Percentiles rank a stretch among this genome's conserved stretches.
Evolutionary conservation across 2,329 filamentous ascomycete genomes (phyloP).

Genomic region (Apiospora aurea): DNA sequence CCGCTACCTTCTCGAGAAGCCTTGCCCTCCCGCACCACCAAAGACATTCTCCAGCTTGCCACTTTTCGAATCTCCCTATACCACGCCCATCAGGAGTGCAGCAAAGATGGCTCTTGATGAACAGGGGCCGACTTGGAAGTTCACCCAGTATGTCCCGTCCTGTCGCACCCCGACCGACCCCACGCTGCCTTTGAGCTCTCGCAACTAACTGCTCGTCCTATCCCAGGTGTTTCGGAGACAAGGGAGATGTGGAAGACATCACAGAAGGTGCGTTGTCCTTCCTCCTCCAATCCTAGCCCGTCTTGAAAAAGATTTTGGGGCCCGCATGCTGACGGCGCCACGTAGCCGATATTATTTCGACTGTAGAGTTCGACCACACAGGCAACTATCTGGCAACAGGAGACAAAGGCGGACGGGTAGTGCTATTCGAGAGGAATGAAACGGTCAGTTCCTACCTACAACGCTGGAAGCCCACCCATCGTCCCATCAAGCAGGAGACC

Average conservation of each 20-base stretch:
- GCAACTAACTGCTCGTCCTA: slow-evolving; percentile 4
- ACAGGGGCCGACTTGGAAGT: slow-evolving; percentile 24
- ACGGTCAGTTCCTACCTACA: slow-evolving; percentile 67
- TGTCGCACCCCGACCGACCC: not conserved
- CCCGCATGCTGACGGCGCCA: slow-evolving; percentile 35
- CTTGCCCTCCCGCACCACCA: slow-evolving; percentile 19
- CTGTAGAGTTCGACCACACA: slow-evolving; percentile 89
- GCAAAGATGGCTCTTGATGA: slow-evolving; percentile 22
- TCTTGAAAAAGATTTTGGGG: slow-evolving; percentile 12
- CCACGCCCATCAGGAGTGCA: slow-evolving; percentile 7
- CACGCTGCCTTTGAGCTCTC: not conserved
- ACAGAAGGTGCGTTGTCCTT: slow-evolving; percentile 75
- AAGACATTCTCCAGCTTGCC: slow-evolving; percentile 12
- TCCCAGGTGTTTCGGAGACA: slow-evolving; percentile 95
- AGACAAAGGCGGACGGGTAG: slow-evolving; percentile 86
- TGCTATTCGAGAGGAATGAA: slow-evolving; percentile 92
- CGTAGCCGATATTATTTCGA: slow-evolving; percentile 87
- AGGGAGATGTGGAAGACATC: slow-evolving; percentile 98
- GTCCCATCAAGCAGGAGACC: not conserved
- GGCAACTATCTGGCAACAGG: slow-evolving; percentile 91
- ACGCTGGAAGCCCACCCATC: not conserved
- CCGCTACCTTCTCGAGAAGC: slow-evolving; percentile 19
- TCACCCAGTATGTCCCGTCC: slow-evolving; percentile 21
- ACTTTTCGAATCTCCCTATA: slow-evolving; percentile 15
- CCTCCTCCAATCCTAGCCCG: slow-evolving; percentile 33